phyloP scores from a whole-genome alignment of 352 stramenopile species.

The Elongisporangium undulatum region DNA sequence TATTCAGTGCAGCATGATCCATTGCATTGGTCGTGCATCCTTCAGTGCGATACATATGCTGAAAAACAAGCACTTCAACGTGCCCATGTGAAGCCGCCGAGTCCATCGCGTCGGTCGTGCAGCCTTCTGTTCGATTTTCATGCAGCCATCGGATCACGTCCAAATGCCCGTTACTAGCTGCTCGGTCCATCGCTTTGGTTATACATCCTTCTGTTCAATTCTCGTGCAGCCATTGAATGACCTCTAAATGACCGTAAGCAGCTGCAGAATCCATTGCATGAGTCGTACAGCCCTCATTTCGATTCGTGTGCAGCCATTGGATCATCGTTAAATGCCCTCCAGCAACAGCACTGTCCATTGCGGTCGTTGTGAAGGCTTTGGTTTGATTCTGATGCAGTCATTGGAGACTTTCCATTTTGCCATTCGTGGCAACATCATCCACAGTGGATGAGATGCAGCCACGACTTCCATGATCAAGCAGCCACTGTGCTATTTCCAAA shows the following conservation, averaged over 20 bases:
- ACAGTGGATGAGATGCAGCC: too few relatives aligned
- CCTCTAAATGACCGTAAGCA: too few relatives aligned
- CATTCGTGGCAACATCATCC: conserved; percentile 15
- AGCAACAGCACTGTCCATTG: conserved; percentile 10
- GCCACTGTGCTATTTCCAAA: not conserved
- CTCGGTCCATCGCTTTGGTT: too few relatives aligned
- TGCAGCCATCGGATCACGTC: conserved; percentile 22
- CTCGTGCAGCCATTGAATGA: too few relatives aligned
- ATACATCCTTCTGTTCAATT: too few relatives aligned
- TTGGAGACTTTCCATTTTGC: conserved; percentile 10
- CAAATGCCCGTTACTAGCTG: conserved; percentile 19
- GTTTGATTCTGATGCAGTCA: conserved; percentile 17
- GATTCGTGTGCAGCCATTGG: conserved; percentile 13
- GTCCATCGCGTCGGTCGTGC: conserved; percentile 23
- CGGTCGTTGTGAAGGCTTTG: conserved; percentile 11
- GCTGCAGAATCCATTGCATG: conserved; percentile 24
- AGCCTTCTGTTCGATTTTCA: conserved; percentile 17
- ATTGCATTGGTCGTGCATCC: conserved; percentile 21
- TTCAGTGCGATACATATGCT: conserved; percentile 14
- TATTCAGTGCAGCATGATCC: too few relatives aligned
- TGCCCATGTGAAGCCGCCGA: conserved; percentile 21
- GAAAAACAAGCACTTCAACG: conserved; percentile 26
- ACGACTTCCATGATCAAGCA: not conserved
- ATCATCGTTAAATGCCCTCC: conserved; percentile 9
- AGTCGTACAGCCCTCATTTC: conserved; percentile 6